phyloP scores from a whole-genome alignment of 352 stramenopile genomes.

The Sclerospora graminicola region DNA sequence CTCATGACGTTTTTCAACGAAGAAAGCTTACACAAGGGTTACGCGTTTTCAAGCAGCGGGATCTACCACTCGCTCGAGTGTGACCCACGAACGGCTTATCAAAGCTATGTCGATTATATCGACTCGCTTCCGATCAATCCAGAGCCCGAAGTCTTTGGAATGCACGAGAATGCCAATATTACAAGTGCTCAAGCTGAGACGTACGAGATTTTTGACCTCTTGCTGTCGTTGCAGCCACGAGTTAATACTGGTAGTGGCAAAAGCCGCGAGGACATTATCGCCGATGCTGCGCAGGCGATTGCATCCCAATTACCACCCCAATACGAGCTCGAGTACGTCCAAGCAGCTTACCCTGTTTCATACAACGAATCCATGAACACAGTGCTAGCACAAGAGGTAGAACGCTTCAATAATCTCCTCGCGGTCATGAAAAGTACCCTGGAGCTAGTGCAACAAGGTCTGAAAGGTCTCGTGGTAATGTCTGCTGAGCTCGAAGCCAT shows the following conservation, averaged over 20 bases:
- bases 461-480: constrained; percentile 85
- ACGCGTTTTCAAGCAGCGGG: too few relatives aligned
- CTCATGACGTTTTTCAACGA: too few relatives aligned
- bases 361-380: constrained; percentile 91
- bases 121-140: too few relatives aligned
- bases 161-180: too few relatives aligned
- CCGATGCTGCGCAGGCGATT: constrained; percentile 74
- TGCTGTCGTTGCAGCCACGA: too few relatives aligned
- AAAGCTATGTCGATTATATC: too few relatives aligned
- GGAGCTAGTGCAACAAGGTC: constrained; percentile 75
- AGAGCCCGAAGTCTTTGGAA: too few relatives aligned
- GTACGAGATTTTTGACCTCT: too few relatives aligned
- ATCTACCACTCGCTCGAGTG: too few relatives aligned
- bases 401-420: constrained; percentile 85
- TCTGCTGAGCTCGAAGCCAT: constrained; percentile 81
- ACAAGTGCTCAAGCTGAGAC: too few relatives aligned
- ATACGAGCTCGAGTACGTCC: constrained; percentile 82
- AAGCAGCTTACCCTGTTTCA: constrained; percentile 75
- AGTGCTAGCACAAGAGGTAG: constrained; percentile 86
- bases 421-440: constrained; percentile 78
- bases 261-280: constrained; percentile 84
- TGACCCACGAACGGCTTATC: too few relatives aligned
- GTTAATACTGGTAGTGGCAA: constrained; percentile 71
- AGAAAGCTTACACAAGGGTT: too few relatives aligned
- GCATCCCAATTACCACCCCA: constrained; percentile 56